Base-by-base conservation (phyloP, 495 filamentous ascomycete genomes). In the Penicillium dipodomyicola region DNA sequence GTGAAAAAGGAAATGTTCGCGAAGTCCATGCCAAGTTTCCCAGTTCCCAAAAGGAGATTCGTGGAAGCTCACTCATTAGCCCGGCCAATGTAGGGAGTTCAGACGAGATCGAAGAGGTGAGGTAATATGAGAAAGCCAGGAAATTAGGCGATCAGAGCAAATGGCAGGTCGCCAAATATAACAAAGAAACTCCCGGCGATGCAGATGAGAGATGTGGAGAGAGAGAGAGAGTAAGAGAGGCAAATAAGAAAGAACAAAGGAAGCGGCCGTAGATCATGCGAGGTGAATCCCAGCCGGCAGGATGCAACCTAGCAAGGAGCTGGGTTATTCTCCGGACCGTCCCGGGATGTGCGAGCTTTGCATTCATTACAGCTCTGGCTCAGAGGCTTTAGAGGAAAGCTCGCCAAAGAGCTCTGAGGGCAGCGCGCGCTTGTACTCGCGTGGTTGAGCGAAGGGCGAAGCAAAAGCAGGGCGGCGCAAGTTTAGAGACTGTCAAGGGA, bases 361-460 rank as follows among this genome's bases (percentile, higher is more conserved):
- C 54, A 54, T n/a, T 30, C 48, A 56, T 57, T 59, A 64, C 57
- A 70, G 51, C 40, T 68, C 59, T 29, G 55, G 66, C 40, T 52
- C 49, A 22, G 63, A 43, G 4, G 54, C 52, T 54, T 70, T 68
- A 54, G 61, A 66, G 40, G 65, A 62, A 25, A 67, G 68, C 40
- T 67, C 67, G 23, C 63, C 59, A 27, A 75, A 62, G 59, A 72
- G 63, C 57, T 77, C 70, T 44, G 74, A 77, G 19, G 74, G 76
- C 32, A 77, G 63, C 43, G 58, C 60, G 35, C 74, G 65, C 55
- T 70, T 75, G 62, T 76, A 75, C 59, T 76, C 72, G 57, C 74
- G 68, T 14, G 74, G 72, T 49, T 77, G 76, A 27, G 74, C 74
- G 50, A 78, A 74, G 23, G 76, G 74, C 5, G 76, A 78, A 5